phyloP scores from a whole-genome alignment of 1,284 basidiomycete species.

The Ustilago cynodontis region DNA sequence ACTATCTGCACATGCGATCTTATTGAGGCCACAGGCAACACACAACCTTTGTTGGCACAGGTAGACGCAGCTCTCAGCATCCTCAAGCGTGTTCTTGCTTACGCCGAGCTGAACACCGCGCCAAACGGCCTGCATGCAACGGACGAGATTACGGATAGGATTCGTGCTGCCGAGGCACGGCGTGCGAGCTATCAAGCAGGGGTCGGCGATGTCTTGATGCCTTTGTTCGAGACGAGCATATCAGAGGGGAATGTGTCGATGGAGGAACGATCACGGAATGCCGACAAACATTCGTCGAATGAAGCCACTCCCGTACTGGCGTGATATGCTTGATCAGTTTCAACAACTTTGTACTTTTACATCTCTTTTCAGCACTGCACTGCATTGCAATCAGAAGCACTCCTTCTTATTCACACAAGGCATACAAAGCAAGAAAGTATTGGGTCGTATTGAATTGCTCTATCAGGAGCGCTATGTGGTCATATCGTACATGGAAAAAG shows the following conservation, averaged over 20 bases:
- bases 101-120: conserved; percentile 13
- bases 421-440: no score
- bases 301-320: conserved; percentile 2
- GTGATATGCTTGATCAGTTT: neutral
- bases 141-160: conserved; percentile 16
- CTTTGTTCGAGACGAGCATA: neutral
- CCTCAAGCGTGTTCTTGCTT: conserved; percentile 32
- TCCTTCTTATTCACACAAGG: no score
- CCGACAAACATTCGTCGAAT: neutral
- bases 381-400: neutral
- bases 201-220: neutral
- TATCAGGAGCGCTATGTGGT: neutral
- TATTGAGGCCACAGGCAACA: conserved; percentile 15
- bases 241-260: neutral
- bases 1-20: conserved; percentile 28
- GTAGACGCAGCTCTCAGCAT: conserved; percentile 22
- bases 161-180: conserved; percentile 12
- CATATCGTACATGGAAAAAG: conserved; percentile 5
- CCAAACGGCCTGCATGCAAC: conserved; percentile 16
- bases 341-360: conserved; percentile 2
- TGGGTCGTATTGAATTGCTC: conserved; percentile 1
- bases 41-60: conserved; percentile 11
- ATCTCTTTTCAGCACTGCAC: neutral
- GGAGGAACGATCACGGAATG: neutral
- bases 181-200: neutral